Conservation (phyloP, 225 moss, liverwort and hornwort species). For the Physcomitrium patens region DNA sequence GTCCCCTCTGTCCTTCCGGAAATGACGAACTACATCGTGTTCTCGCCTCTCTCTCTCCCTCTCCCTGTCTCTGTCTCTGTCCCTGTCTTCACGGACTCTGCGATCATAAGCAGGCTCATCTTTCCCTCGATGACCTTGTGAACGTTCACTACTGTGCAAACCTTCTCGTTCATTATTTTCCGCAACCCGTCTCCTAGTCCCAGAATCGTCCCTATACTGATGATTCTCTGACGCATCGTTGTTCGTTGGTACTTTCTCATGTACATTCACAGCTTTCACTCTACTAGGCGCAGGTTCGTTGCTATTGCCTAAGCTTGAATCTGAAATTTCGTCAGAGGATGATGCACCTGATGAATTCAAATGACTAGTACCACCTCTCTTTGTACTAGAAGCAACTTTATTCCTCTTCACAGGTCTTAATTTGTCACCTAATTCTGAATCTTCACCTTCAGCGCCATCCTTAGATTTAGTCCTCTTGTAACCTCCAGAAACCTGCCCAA, state of each 20-base stretch:
- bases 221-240: constrained; percentile 52
- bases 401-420: constrained; percentile 66
- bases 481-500: constrained; percentile 65
- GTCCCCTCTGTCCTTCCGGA: constrained; percentile 25
- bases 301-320: constrained; percentile 64
- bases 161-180: constrained; percentile 48
- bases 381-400: constrained; percentile 58
- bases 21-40: no score
- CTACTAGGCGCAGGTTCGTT: constrained; percentile 61
- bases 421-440: constrained; percentile 65
- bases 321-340: constrained; percentile 64
- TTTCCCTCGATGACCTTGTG: constrained; percentile 54
- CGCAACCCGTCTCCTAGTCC: constrained; percentile 40
- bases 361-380: constrained; percentile 50
- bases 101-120: constrained; percentile 56
- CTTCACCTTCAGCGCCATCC: constrained; percentile 58
- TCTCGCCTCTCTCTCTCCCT: constrained; percentile 36
- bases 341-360: constrained; percentile 56
- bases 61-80: no score
- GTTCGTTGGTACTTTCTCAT: constrained; percentile 49
- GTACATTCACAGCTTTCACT: constrained; percentile 57
- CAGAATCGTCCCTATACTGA: constrained; percentile 44
- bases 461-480: constrained; percentile 75
- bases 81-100: constrained; percentile 54
- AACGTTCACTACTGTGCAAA: constrained; percentile 57